Percentiles rank a stretch among this genome's conserved stretches.
Conservation (phyloP, 129 eudicot species). For the Flaveria sonorensis region DNA sequence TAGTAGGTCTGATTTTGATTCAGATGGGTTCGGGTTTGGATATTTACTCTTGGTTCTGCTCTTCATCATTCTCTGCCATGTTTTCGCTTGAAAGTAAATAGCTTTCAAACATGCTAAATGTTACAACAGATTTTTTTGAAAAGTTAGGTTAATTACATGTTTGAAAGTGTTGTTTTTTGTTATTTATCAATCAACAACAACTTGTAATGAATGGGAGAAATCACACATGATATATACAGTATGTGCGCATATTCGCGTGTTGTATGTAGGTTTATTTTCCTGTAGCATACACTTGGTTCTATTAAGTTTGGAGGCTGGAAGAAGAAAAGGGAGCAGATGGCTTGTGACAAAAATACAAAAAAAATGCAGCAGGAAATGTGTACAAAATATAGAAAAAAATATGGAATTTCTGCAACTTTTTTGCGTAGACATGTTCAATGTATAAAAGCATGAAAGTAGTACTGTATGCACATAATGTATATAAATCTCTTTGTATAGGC, state of each 20-base stretch:
- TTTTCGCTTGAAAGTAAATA: conserved; percentile 20
- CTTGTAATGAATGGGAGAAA: too few relatives aligned
- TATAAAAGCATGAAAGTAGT: background rate
- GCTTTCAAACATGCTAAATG: background rate
- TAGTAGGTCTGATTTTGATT: conserved; percentile 29
- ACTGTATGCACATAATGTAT: background rate
- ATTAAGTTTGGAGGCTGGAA: background rate
- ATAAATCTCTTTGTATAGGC: background rate
- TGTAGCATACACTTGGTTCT: too few relatives aligned
- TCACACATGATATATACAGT: too few relatives aligned
- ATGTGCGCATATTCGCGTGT: background rate
- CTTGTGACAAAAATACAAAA: background rate
- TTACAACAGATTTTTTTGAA: too few relatives aligned
- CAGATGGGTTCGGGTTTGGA: conserved; percentile 49
- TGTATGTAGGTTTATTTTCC: background rate
- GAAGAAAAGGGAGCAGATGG: background rate
- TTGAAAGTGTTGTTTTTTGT: too few relatives aligned
- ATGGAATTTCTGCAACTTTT: too few relatives aligned
- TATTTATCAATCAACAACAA: too few relatives aligned
- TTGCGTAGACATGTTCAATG: background rate
- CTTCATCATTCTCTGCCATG: conserved; percentile 41
- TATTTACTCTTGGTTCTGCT: conserved; percentile 43
- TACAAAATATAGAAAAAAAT: too few relatives aligned
- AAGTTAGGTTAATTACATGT: too few relatives aligned
- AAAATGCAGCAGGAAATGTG: too few relatives aligned